Evolutionary conservation across 306 rosid species (phyloP), one percentile per base, ranked within the genome.

Genomic region (Dalbergia oliveri): DNA sequence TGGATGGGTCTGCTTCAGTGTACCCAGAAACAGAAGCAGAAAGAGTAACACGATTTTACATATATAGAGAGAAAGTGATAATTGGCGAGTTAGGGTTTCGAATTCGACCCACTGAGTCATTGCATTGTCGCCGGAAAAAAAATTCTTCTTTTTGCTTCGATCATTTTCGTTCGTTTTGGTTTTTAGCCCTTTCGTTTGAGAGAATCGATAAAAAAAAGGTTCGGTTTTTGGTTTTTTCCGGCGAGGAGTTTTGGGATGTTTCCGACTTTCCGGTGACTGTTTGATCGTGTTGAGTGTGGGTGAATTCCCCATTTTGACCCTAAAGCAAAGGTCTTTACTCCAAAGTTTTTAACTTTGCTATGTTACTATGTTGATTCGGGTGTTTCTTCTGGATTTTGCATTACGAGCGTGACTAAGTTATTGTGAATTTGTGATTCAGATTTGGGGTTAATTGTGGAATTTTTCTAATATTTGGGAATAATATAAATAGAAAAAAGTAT

Each of bases 271-370:
- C 65, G 76, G 76, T 81, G 88, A 78, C 71, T 59, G 26, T 69
- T 79, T 69, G 81, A 45, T 73, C 53, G 19, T 50, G 35, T 67
- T 69, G 64, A 47, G 60, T 63, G 82, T 53, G 50, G 76, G 81
- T 18, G 47, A 79, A 70, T 64, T 85, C 67, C 72, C 57, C 39
- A 73, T 85, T 91, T 87, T 90, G 84, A 67, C 72, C 77, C 79
- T 15, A 54, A 58, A 77, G 75, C 74, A 13, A 47, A 77, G 78
- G 69, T 81, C 77, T 77, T 49, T 37, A 69, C 72, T 81, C 51
- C 4, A 51, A 81, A 78, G 23, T n/a, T 69, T 60, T 67, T 26
- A 64, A 6, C 33, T 73, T 26, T 68, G 53, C 65, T 72, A 61
- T 62, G 10, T 4, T 1, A 18, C 58, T 18, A 64, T 26, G 15